phyloP scores from a whole-genome alignment of 192 early-diverging fungal genomes.

The Cetraspora pellucida region DNA sequence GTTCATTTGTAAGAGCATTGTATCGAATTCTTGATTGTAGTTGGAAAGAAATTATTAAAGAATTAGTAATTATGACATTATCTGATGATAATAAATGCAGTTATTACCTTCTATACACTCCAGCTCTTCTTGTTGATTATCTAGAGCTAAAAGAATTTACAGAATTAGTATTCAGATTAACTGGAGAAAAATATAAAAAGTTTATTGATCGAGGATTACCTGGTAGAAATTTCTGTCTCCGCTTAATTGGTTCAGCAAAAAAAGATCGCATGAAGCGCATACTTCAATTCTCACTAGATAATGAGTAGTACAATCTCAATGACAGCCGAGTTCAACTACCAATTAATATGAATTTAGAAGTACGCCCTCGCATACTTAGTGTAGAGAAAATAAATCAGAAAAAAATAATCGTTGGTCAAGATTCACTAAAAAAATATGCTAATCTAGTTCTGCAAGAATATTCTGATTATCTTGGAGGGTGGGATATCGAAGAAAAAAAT shows the following conservation, averaged over 20 bases:
- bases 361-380: constrained; percentile 23
- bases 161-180: constrained; percentile 28
- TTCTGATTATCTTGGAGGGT: constrained; percentile 27
- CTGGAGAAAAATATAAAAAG: constrained; percentile 21
- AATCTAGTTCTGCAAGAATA: constrained; percentile 30
- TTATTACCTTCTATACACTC: too few relatives aligned
- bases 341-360: constrained; percentile 13
- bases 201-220: constrained; percentile 32
- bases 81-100: too few relatives aligned
- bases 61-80: constrained; percentile 20
- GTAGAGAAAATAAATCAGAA: constrained; percentile 23
- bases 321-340: constrained; percentile 17
- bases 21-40: constrained; percentile 18
- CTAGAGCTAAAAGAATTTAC: constrained; percentile 27
- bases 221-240: constrained; percentile 12
- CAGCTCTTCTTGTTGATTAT: constrained; percentile 25
- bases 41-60: constrained; percentile 27
- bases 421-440: constrained; percentile 25
- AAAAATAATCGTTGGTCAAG: constrained; percentile 30
- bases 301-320: constrained; percentile 25
- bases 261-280: constrained; percentile 28
- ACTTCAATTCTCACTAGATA: constrained; percentile 27
- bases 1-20: constrained; percentile 28
- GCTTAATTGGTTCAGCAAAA: constrained; percentile 19
- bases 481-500: too few relatives aligned